A percentile compares a stretch with the other conserved stretches of the same genome.
phyloP scores from a whole-genome alignment of 176 grass and related monocot genomes.

The Echinochloa phyllopogon region DNA sequence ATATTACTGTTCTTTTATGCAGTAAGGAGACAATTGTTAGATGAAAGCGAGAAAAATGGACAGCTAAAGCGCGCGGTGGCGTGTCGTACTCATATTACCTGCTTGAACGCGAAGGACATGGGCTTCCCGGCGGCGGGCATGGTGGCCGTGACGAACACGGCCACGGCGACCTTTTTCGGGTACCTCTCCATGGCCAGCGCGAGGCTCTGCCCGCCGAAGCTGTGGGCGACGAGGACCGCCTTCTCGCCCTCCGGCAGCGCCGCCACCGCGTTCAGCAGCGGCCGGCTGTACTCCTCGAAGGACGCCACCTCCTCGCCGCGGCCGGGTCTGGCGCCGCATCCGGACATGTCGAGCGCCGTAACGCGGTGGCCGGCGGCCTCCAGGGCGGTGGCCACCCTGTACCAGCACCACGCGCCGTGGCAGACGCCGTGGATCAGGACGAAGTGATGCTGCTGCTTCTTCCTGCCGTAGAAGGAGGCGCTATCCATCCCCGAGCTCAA shows the following conservation, averaged over 20 bases:
- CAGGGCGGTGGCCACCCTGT: constrained; percentile 44
- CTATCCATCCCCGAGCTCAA: neutral
- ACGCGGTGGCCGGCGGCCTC: constrained; percentile 35
- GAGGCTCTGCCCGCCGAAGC: neutral
- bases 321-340: neutral
- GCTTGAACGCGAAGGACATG: neutral
- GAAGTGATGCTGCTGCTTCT: constrained; percentile 23
- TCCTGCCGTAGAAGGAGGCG: no score
- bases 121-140: neutral
- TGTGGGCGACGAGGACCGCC: neutral
- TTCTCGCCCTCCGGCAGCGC: neutral
- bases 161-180: neutral
- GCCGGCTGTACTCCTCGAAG: neutral
- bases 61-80: no score
- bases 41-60: no score
- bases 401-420: constrained; percentile 70
- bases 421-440: constrained; percentile 57
- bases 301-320: neutral
- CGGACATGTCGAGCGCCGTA: constrained; percentile 45
- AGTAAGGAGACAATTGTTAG: no score
- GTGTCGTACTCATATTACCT: no score
- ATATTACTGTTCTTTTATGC: no score
- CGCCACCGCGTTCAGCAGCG: neutral
- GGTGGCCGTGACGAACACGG: neutral
- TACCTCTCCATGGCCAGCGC: neutral